phyloP scores from a whole-genome alignment of 768 basidiomycete genomes.

The Tubosaeta sp. region DNA sequence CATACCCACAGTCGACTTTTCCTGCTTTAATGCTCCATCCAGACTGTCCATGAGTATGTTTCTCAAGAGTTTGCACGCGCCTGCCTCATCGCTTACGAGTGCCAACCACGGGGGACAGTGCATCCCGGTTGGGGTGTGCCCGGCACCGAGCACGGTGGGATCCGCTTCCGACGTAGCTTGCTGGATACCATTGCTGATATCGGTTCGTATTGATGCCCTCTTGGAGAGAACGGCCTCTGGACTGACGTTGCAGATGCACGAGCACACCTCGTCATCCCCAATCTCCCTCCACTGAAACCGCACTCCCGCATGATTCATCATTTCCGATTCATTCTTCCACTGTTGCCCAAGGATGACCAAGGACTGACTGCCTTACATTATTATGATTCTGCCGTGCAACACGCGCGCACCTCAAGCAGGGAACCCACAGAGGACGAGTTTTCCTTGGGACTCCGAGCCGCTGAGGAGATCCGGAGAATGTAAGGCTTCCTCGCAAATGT shows the following conservation, averaged over 20 bases:
- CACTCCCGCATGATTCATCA: slow-evolving; percentile 76
- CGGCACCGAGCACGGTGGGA: slow-evolving; percentile 58
- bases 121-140: slow-evolving; percentile 75
- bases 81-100: slow-evolving; percentile 67
- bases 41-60: slow-evolving; percentile 67
- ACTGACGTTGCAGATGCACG: slow-evolving; percentile 47
- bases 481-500: slow-evolving; percentile 23
- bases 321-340: slow-evolving; percentile 69
- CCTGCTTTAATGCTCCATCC: neutral
- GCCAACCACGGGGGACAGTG: slow-evolving; percentile 58
- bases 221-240: slow-evolving; percentile 1
- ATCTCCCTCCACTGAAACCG: slow-evolving; percentile 64
- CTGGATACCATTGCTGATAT: slow-evolving; percentile 67
- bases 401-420: slow-evolving; percentile 55
- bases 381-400: slow-evolving; percentile 73
- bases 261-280: slow-evolving; percentile 69
- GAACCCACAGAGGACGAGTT: slow-evolving; percentile 71
- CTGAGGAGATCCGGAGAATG: slow-evolving; percentile 58
- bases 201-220: slow-evolving; percentile 41
- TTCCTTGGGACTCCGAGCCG: slow-evolving; percentile 56
- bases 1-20: neutral
- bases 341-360: slow-evolving; percentile 55
- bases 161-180: slow-evolving; percentile 64
- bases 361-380: slow-evolving; percentile 69
- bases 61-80: slow-evolving; percentile 72